Evolutionary conservation across 805 yeast genomes (phyloP), one percentile per base, ranked within the genome.

Genomic region (Saturnispora silvae): DNA sequence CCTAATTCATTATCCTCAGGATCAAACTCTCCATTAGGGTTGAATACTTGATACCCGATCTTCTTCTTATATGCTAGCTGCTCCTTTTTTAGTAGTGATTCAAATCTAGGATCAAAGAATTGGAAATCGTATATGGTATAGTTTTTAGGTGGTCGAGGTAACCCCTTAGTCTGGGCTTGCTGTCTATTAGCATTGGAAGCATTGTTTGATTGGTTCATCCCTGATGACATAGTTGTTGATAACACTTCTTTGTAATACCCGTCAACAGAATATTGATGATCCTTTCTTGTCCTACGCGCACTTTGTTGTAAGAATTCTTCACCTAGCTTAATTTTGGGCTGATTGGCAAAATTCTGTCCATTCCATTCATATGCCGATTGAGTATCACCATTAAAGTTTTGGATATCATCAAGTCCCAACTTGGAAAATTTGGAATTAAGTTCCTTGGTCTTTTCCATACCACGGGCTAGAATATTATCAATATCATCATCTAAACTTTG

Each of bases 351-450:
- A 49, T 81, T 79, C 48, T 79, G 70, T 14, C 98, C 98, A 52
- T 92, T 86, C 98, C 98, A 89, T 58, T 87, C 96, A 57, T 89
- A 89, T 0, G 96, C 92, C 1, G 86, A 78, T 28, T 53, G 56
- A 20, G 56, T 57, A 46, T 85, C 94, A 6, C 85, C 80, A 9
- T 92, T 80, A 51, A 87, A 87, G 53, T 83, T 84, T 54, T 89
- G 96, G 35, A 92, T 65, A 53, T 92, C 98, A 56, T 92, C 97
- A 20, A 92, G 63, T 8, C 97, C 97, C 24, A 92, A 67, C 34
- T 81, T 72, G 38, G 85, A 78, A 57, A 81, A 92, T 54, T 84
- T 84, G 13, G 77, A 80, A 53, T 85, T 86, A 44, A 92, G 63
- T 33, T 71, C 71, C 19, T 76, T 72, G 0, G 98, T 92, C 44